Percentiles rank a stretch among this genome's conserved stretches.
Conservation (phyloP, 805 yeast genomes). For the Wickerhamiella hasegawae region DNA sequence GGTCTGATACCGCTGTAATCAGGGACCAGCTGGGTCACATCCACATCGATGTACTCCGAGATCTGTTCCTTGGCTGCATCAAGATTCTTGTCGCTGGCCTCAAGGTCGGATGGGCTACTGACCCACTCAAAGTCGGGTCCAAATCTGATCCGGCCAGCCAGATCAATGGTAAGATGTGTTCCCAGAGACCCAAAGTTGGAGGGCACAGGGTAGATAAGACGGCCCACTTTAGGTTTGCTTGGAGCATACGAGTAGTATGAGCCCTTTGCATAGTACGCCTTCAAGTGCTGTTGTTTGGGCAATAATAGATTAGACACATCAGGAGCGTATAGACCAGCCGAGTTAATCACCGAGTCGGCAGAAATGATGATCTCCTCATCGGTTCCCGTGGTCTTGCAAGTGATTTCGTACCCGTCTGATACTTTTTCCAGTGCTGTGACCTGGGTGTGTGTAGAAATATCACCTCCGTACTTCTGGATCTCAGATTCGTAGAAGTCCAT, state of each 20-base stretch:
- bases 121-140: slow-evolving; percentile 90
- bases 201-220: slow-evolving; percentile 67
- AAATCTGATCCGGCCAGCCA: slow-evolving; percentile 63
- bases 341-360: slow-evolving; percentile 47
- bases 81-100: slow-evolving; percentile 26
- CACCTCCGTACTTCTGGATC: slow-evolving; percentile 46
- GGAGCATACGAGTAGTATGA: slow-evolving; percentile 50
- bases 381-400: slow-evolving; percentile 14
- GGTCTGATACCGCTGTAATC: slow-evolving; percentile 78
- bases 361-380: slow-evolving; percentile 15
- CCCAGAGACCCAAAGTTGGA: slow-evolving; percentile 65
- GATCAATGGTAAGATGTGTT: slow-evolving; percentile 70
- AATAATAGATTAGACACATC: slow-evolving; percentile 51
- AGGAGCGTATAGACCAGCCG: slow-evolving; percentile 71
- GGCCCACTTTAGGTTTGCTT: slow-evolving; percentile 32
- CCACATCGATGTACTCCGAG: slow-evolving; percentile 48
- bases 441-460: slow-evolving; percentile 43
- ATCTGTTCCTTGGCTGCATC: slow-evolving; percentile 37
- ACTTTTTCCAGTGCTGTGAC: slow-evolving; percentile 28
- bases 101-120: slow-evolving; percentile 20
- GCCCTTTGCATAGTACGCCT: slow-evolving; percentile 66
- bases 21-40: slow-evolving; percentile 36
- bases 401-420: slow-evolving; percentile 9
- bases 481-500: slow-evolving; percentile 41
- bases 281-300: slow-evolving; percentile 42